phyloP scores from a whole-genome alignment of 2,329 filamentous ascomycete species.

The Hypoxylon sp. region DNA sequence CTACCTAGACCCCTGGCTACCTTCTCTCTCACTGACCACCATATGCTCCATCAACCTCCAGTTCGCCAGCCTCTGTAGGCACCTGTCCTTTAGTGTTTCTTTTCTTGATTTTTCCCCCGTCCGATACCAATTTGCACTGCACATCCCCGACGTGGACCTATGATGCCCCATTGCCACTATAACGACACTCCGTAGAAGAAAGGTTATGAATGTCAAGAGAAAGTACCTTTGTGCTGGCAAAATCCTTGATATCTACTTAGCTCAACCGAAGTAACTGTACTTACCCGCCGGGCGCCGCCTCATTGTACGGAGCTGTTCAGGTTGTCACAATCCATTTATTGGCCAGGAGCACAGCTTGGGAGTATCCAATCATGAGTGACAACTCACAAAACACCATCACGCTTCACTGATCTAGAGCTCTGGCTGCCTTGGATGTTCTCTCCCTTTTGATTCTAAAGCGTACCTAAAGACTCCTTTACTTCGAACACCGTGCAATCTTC shows the following conservation, averaged over 20 bases:
- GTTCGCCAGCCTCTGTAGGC: conserved; percentile 50
- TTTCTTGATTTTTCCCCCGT: conserved; percentile 51
- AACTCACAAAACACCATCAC: conserved; percentile 60
- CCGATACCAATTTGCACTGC: conserved; percentile 53
- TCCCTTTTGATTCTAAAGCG: conserved; percentile 54
- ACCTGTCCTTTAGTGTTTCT: conserved; percentile 51
- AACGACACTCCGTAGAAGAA: conserved; percentile 54
- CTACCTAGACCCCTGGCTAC: conserved; percentile 48
- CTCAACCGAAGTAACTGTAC: conserved; percentile 61
- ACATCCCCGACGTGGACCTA: conserved; percentile 58
- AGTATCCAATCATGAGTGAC: conserved; percentile 63
- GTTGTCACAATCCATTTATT: conserved; percentile 58
- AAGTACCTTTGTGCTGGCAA: conserved; percentile 56
- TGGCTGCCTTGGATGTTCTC: conserved; percentile 49
- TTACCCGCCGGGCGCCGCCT: conserved; percentile 53
- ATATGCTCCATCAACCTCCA: conserved; percentile 46
- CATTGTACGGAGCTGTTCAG: conserved; percentile 51
- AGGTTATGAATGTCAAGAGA: conserved; percentile 58
- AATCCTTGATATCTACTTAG: conserved; percentile 57
- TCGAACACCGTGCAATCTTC: conserved; percentile 40
- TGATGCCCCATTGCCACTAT: conserved; percentile 54
- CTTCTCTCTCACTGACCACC: conserved; percentile 51
- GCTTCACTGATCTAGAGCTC: conserved; percentile 58
- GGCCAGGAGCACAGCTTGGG: conserved; percentile 55
- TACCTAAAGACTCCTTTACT: conserved; percentile 47